phyloP scores from a whole-genome alignment of 73 alveolate species.

The Strombidium stylifer region DNA sequence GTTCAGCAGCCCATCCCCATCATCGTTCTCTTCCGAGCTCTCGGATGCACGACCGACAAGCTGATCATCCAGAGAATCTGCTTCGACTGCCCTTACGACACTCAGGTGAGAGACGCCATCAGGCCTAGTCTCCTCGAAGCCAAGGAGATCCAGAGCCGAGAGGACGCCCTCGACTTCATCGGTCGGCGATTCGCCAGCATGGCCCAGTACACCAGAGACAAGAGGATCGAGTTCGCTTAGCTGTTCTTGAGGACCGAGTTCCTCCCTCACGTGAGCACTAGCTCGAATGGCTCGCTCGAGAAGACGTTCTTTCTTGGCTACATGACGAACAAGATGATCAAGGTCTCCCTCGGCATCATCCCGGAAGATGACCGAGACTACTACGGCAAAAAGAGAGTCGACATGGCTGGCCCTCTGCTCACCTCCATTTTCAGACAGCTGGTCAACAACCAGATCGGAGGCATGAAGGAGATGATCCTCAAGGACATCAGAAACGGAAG shows the following conservation, averaged over 20 bases:
- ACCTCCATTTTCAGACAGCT: conserved; percentile 90
- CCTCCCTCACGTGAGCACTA: conserved; percentile 95
- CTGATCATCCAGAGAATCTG: conserved; percentile 89
- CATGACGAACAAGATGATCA: conserved; percentile 91
- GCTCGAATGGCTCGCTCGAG: conserved; percentile 72
- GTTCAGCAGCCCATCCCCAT: conserved; percentile 90
- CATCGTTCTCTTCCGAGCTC: conserved; percentile 92
- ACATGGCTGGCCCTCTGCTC: conserved; percentile 97
- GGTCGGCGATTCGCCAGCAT: conserved; percentile 90
- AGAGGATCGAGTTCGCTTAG: conserved; percentile 83
- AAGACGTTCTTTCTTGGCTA: conserved; percentile 99
- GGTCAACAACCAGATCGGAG: conserved; percentile 78
- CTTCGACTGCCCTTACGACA: conserved; percentile 84
- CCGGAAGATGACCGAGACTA: conserved; percentile 99
- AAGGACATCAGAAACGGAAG: conserved; percentile 68
- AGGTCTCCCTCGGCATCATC: conserved; percentile 97
- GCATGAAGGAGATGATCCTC: conserved; percentile 76
- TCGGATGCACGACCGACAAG: conserved; percentile 89
- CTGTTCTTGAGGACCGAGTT: conserved; percentile 91
- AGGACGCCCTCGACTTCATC: conserved; percentile 89
- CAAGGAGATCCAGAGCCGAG: conserved; percentile 71
- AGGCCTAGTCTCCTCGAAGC: conserved; percentile 85
- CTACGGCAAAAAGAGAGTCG: conserved; percentile 99
- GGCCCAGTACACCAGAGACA: conserved; percentile 58
- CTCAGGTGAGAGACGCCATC: conserved; percentile 85